These are phyloP conservation scores for Melanogaster broomeanus DNA, from an alignment of 768 basidiomycete genomes.

Conservation along the genomic window DNA sequence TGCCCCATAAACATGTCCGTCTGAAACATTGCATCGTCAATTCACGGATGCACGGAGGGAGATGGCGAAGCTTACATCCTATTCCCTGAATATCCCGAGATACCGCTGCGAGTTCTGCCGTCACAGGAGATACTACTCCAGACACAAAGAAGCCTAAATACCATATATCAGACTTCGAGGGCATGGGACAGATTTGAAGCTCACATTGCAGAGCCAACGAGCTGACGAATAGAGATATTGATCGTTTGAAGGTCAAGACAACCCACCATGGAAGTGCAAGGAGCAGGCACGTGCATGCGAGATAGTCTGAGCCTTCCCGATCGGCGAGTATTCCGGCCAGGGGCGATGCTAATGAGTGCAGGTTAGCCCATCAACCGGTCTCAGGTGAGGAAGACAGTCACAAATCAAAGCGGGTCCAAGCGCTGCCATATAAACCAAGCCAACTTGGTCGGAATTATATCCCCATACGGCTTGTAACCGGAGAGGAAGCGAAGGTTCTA, in stretches of 20 bases:
- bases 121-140: constrained; percentile 60
- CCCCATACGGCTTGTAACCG: constrained; percentile 53
- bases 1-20: constrained; percentile 72
- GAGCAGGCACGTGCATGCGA: constrained; percentile 47
- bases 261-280: constrained; percentile 67
- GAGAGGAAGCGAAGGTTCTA: constrained; percentile 60
- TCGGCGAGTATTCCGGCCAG: constrained; percentile 62
- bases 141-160: constrained; percentile 60
- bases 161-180: background rate
- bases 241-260: constrained; percentile 56
- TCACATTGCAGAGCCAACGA: constrained; percentile 57
- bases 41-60: background rate
- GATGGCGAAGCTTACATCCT: constrained; percentile 53
- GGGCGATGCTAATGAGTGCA: constrained; percentile 47
- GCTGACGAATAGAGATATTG: constrained; percentile 38
- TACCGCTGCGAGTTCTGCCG: constrained; percentile 65
- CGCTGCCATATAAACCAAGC: constrained; percentile 66
- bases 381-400: constrained; percentile 31
- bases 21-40: constrained; percentile 34
- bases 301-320: constrained; percentile 55
- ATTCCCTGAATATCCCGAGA: constrained; percentile 58
- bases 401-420: constrained; percentile 67
- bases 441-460: constrained; percentile 51
- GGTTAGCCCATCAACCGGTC: background rate
- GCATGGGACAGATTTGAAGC: constrained; percentile 10